Conservation (phyloP, 2,329 filamentous ascomycete species). For the Fusarium nanum region DNA sequence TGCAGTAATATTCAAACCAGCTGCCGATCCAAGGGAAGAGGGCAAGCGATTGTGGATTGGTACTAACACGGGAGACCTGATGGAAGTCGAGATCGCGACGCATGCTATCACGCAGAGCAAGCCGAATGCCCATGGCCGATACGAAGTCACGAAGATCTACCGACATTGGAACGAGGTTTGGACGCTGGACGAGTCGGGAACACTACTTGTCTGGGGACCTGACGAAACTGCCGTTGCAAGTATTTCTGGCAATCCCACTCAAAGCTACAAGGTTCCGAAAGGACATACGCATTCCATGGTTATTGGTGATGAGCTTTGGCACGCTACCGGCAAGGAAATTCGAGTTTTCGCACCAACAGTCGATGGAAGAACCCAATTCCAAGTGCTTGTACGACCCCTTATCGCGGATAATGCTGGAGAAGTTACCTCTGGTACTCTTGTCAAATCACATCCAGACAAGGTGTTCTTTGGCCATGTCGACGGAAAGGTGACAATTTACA, state of each 20-base stretch:
- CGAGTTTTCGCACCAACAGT: constrained; percentile 82
- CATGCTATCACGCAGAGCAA: constrained; percentile 77
- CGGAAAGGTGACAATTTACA: constrained; percentile 95
- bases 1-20: constrained; percentile 87
- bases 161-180: constrained; percentile 90
- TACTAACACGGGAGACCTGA: constrained; percentile 86
- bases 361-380: constrained; percentile 76
- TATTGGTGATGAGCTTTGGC: constrained; percentile 86
- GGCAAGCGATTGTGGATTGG: constrained; percentile 89
- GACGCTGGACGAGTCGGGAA: constrained; percentile 91
- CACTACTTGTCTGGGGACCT: constrained; percentile 87
- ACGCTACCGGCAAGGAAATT: constrained; percentile 87
- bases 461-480: constrained; percentile 93
- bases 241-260: constrained; percentile 75
- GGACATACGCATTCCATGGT: constrained; percentile 91
- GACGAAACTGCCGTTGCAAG: constrained; percentile 78
- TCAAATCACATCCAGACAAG: constrained; percentile 79
- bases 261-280: constrained; percentile 80
- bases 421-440: constrained; percentile 83
- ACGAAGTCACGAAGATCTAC: constrained; percentile 86
- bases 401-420: constrained; percentile 81
- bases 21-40: constrained; percentile 80
- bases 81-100: constrained; percentile 85
- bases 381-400: constrained; percentile 78
- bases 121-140: constrained; percentile 77